These are phyloP conservation scores for Penicillium sclerotigenum DNA, from an alignment of 2,329 filamentous ascomycete genomes.

Conservation along the genomic window DNA sequence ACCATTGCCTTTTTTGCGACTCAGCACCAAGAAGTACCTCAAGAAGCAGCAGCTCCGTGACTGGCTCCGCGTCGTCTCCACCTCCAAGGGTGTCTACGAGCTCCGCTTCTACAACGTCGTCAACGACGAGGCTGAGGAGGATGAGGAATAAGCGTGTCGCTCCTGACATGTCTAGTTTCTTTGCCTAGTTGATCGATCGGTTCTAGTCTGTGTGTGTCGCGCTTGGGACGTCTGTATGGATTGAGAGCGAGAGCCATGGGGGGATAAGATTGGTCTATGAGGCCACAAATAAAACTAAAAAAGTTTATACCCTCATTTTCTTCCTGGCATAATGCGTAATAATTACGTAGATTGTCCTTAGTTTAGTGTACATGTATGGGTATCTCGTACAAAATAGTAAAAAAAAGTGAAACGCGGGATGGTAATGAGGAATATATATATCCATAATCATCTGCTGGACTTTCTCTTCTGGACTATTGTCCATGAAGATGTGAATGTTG, in stretches of 20 bases:
- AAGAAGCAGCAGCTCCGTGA: slow-evolving; percentile 99
- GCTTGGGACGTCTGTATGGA: slow-evolving; percentile 13
- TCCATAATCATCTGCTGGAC: background rate
- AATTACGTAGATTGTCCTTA: background rate
- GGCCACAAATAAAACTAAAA: slow-evolving; percentile 23
- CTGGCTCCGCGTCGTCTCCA: slow-evolving; percentile 98
- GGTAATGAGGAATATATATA: background rate
- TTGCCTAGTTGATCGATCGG: slow-evolving; percentile 14
- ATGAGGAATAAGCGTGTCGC: slow-evolving; percentile 78
- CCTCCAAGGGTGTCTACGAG: slow-evolving; percentile 97
- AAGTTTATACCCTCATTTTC: slow-evolving; percentile 22
- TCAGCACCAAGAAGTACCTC: slow-evolving; percentile 99
- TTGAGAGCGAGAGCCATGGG: slow-evolving; percentile 15
- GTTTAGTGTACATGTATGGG: background rate
- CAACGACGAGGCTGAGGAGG: slow-evolving; percentile 95
- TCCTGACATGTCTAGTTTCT: slow-evolving; percentile 9
- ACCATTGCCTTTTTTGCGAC: slow-evolving; percentile 1
- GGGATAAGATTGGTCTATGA: slow-evolving; percentile 23
- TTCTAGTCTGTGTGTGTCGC: slow-evolving; percentile 11
- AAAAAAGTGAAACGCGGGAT: background rate
- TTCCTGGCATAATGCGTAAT: background rate
- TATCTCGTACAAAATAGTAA: background rate
- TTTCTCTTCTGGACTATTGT: background rate
- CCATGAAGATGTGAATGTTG: background rate
- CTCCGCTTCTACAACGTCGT: slow-evolving; percentile 99